Conservation (phyloP, 1,284 basidiomycete genomes). For the Austroboletus niveus region DNA sequence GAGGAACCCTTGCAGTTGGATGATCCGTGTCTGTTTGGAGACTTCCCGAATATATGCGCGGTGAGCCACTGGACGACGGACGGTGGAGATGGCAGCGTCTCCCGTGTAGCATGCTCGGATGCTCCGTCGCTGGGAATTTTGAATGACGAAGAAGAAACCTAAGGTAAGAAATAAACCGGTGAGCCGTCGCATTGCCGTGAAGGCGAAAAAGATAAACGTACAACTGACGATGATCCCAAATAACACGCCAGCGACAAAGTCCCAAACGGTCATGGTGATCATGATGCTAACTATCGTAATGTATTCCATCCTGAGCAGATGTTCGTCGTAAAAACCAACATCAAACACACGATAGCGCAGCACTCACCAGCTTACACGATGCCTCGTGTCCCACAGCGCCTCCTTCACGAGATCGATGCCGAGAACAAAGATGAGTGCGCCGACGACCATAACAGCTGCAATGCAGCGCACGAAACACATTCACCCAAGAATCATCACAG, state of each 20-base stretch:
- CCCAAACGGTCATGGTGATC: constrained; percentile 90
- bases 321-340: constrained; percentile 3
- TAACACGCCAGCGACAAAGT: constrained; percentile 92
- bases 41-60: constrained; percentile 88
- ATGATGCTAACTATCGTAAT: constrained; percentile 80
- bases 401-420: constrained; percentile 95
- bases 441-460: constrained; percentile 84
- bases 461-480: constrained; percentile 38
- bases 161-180: constrained; percentile 1
- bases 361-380: constrained; percentile 76
- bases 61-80: constrained; percentile 86
- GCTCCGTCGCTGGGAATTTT: constrained; percentile 81
- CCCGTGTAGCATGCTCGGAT: constrained; percentile 82
- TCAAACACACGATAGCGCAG: constrained; percentile 17
- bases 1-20: constrained; percentile 89
- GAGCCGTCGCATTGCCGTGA: constrained; percentile 1
- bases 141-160: constrained; percentile 96
- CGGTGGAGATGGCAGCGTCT: constrained; percentile 84
- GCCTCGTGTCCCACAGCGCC: constrained; percentile 93
- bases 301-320: constrained; percentile 56
- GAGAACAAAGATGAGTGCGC: constrained; percentile 91
- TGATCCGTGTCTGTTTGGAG: constrained; percentile 87
- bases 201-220: constrained; percentile 36
- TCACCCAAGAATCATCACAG: neutral
- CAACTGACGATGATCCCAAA: constrained; percentile 92